phyloP scores from a whole-genome alignment of 2,329 filamentous ascomycete genomes.

The Hortaea werneckii region DNA sequence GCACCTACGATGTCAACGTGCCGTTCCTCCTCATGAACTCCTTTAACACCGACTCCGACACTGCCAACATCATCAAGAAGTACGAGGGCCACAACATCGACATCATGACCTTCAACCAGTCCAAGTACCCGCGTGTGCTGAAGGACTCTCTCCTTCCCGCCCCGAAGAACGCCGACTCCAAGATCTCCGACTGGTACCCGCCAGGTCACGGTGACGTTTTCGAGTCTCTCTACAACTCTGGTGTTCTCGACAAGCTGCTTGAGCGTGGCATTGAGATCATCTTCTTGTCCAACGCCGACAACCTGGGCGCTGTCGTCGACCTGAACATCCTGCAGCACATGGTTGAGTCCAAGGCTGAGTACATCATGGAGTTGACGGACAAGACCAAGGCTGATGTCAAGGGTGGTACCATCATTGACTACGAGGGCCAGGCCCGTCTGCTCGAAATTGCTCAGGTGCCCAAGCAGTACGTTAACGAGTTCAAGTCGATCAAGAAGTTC shows the following conservation, averaged over 20 bases:
- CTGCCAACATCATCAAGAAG: slow-evolving; percentile 99
- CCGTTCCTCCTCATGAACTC: slow-evolving; percentile 99
- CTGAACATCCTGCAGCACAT: slow-evolving; percentile 98
- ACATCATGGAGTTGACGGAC: slow-evolving; percentile 99
- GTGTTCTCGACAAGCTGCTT: slow-evolving; percentile 91
- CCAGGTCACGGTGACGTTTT: slow-evolving; percentile 99
- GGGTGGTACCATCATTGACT: slow-evolving; percentile 99
- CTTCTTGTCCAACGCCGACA: slow-evolving; percentile 98
- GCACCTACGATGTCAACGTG: slow-evolving; percentile 93
- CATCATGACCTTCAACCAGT: slow-evolving; percentile 99
- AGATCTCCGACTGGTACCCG: slow-evolving; percentile 96
- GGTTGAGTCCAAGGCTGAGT: slow-evolving; percentile 93
- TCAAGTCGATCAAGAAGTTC: slow-evolving; percentile 99
- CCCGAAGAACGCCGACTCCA: slow-evolving; percentile 76
- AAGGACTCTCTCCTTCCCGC: slow-evolving; percentile 97
- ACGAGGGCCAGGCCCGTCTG: slow-evolving; percentile 90
- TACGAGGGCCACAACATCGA: slow-evolving; percentile 99
- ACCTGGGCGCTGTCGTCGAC: slow-evolving; percentile 94
- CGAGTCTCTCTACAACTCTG: slow-evolving; percentile 98
- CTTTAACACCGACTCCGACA: slow-evolving; percentile 99
- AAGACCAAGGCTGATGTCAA: slow-evolving; percentile 99
- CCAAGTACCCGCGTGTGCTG: slow-evolving; percentile 90
- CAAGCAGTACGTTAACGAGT: slow-evolving; percentile 99
- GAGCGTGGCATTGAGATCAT: slow-evolving; percentile 93
- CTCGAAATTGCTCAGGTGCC: slow-evolving; percentile 98